Conservation (phyloP, 1,139 yeast genomes). For the Kodamaea alishanica region DNA sequence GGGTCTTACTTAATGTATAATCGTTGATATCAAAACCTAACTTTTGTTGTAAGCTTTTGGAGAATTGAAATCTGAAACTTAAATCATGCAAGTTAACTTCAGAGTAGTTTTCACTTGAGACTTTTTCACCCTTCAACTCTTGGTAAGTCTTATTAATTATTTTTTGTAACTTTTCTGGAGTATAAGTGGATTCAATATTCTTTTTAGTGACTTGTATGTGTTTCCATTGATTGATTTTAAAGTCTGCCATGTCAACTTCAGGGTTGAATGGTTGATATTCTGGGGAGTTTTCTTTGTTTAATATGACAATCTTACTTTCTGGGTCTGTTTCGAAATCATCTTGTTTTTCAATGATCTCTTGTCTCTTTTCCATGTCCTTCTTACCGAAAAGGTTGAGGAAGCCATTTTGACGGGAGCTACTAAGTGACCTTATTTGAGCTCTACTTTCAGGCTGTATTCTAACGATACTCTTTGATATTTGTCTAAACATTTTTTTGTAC, state of each 20-base stretch:
- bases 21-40: conserved; percentile 72
- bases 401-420: conserved; percentile 11
- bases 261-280: conserved; percentile 24
- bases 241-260: conserved; percentile 33
- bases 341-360: conserved; percentile 40
- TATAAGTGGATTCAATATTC: conserved; percentile 31
- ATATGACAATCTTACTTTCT: conserved; percentile 33
- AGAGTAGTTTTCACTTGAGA: conserved; percentile 16
- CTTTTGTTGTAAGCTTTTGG: conserved; percentile 54
- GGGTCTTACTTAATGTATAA: conserved; percentile 49
- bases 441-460: conserved; percentile 7
- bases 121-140: conserved; percentile 19
- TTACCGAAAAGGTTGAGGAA: conserved; percentile 23
- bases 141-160: conserved; percentile 27
- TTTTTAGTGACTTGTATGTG: conserved; percentile 18
- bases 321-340: conserved; percentile 36
- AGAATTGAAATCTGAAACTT: conserved; percentile 52
- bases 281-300: conserved; percentile 38
- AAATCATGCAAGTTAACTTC: conserved; percentile 42
- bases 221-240: conserved; percentile 38
- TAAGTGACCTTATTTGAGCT: conserved; percentile 12
- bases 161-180: conserved; percentile 21
- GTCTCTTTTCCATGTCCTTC: conserved; percentile 21
- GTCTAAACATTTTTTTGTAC: conserved; percentile 4
- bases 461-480: not conserved